Conservation (phyloP, 805 yeast species). For the Wickerhamiella spandovensis region DNA sequence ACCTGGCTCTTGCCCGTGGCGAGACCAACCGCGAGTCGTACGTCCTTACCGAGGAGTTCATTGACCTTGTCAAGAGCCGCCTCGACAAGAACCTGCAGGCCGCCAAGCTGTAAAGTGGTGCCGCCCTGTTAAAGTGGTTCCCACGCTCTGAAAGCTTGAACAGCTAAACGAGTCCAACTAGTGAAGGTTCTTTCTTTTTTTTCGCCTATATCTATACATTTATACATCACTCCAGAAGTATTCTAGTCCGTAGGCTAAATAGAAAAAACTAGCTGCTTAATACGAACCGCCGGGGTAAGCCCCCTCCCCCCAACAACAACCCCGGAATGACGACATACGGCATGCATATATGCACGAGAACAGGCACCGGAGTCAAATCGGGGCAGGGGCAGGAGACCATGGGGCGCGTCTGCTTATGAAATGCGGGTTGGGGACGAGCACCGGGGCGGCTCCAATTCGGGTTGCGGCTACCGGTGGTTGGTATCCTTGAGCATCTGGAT, state of each 20-base stretch:
- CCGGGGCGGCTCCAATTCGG: too few species aligned
- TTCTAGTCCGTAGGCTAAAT: too few species aligned
- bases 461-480: too few species aligned
- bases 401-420: background rate
- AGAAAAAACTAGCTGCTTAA: too few species aligned
- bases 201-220: background rate
- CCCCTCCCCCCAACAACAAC: too few species aligned
- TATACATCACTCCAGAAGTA: too few species aligned
- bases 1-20: slow-evolving; percentile 81
- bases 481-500: slow-evolving; percentile 1
- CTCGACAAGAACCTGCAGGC: slow-evolving; percentile 26
- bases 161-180: background rate
- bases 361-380: too few species aligned
- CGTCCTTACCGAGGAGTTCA: slow-evolving; percentile 86
- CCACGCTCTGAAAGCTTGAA: background rate
- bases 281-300: too few species aligned
- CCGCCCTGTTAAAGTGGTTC: background rate
- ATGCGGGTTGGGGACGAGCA: background rate
- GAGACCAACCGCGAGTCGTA: slow-evolving; percentile 69
- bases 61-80: slow-evolving; percentile 65
- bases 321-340: too few species aligned
- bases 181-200: background rate
- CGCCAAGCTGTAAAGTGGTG: background rate
- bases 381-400: too few species aligned
- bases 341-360: background rate